phyloP scores from a whole-genome alignment of 2,329 filamentous ascomycete species.

The Drechslerella stenobrocha region DNA sequence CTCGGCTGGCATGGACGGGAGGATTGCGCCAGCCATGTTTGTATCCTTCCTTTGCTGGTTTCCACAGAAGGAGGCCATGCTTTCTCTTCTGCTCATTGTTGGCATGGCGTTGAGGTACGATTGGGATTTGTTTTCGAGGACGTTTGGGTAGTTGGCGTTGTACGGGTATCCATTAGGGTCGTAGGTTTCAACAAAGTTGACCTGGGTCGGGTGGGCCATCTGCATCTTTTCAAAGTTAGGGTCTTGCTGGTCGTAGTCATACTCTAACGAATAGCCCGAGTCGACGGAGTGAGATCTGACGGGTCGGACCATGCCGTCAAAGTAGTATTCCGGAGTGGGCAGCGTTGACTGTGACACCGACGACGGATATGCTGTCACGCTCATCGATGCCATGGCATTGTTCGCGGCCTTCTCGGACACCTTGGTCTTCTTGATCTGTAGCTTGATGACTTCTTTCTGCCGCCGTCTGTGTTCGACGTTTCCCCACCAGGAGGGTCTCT shows the following conservation, averaged over 20 bases:
- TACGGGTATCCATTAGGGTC: conserved; percentile 37
- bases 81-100: conserved; percentile 37
- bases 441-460: conserved; percentile 95
- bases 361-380: conserved; percentile 49
- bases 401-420: conserved; percentile 72
- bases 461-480: conserved; percentile 81
- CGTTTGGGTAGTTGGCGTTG: conserved; percentile 57
- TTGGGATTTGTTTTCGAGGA: conserved; percentile 47
- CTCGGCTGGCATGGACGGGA: conserved; percentile 47
- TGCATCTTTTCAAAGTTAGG: conserved; percentile 46
- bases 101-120: conserved; percentile 46
- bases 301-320: conserved; percentile 60
- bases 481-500: conserved; percentile 95
- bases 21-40: conserved; percentile 25
- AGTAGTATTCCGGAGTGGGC: conserved; percentile 77
- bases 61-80: conserved; percentile 42
- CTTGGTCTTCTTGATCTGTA: conserved; percentile 96
- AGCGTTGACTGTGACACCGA: conserved; percentile 56
- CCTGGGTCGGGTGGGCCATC: conserved; percentile 45
- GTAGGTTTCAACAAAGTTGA: conserved; percentile 47
- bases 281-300: conserved; percentile 57
- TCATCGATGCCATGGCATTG: conserved; percentile 49
- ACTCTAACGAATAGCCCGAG: conserved; percentile 56
- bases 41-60: conserved; percentile 36
- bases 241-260: conserved; percentile 49